phyloP scores from a whole-genome alignment of 805 yeast genomes.

The Millerago galiae region DNA sequence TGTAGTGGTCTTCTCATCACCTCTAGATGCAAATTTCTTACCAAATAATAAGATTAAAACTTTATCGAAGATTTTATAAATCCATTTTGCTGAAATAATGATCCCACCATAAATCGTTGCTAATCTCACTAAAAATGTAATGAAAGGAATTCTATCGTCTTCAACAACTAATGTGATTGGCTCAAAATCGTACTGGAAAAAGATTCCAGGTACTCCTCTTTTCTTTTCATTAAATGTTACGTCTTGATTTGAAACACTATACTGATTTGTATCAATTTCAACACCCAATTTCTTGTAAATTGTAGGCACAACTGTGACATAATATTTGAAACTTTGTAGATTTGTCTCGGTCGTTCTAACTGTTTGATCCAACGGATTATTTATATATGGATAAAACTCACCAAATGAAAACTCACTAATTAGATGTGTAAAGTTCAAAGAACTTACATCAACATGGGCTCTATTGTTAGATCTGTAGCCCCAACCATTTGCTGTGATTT shows the following conservation, averaged over 20 bases:
- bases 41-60: slow-evolving; percentile 50
- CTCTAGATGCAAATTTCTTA: slow-evolving; percentile 35
- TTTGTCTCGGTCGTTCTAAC: slow-evolving; percentile 48
- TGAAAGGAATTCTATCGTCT: slow-evolving; percentile 70
- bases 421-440: slow-evolving; percentile 74
- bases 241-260: slow-evolving; percentile 57
- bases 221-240: slow-evolving; percentile 17
- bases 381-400: slow-evolving; percentile 75
- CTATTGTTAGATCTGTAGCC: slow-evolving; percentile 45
- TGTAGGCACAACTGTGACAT: slow-evolving; percentile 80
- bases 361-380: slow-evolving; percentile 83
- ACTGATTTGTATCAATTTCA: slow-evolving; percentile 75
- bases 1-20: slow-evolving; percentile 15
- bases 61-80: slow-evolving; percentile 51
- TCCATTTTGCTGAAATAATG: slow-evolving; percentile 61
- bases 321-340: slow-evolving; percentile 54
- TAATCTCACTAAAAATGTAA: slow-evolving; percentile 69
- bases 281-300: slow-evolving; percentile 64
- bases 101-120: slow-evolving; percentile 83
- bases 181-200: slow-evolving; percentile 81
- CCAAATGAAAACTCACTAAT: slow-evolving; percentile 89
- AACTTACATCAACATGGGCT: slow-evolving; percentile 39
- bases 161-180: slow-evolving; percentile 66
- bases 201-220: slow-evolving; percentile 63
- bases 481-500: slow-evolving; percentile 70